These are phyloP conservation scores for Cucumis hystrix DNA, from an alignment of 306 rosid species.

Conservation along the genomic window DNA sequence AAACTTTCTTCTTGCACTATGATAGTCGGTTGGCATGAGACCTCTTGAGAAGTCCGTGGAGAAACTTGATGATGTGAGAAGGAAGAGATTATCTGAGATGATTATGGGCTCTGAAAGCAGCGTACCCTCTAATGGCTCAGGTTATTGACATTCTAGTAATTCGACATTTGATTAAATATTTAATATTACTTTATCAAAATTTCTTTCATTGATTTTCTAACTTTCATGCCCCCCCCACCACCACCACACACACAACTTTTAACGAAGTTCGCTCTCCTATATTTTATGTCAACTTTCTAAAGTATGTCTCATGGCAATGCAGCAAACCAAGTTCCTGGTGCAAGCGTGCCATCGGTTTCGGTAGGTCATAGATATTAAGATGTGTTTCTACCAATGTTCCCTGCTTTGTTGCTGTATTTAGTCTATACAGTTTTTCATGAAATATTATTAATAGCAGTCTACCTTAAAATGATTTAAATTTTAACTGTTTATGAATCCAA, in stretches of 20 bases:
- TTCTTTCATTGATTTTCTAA: not conserved
- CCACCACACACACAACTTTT: not conserved
- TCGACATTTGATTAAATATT: not conserved
- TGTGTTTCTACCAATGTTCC: not conserved
- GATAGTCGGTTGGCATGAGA: conserved; percentile 91
- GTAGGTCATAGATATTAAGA: conserved; percentile 22
- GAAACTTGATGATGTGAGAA: conserved; percentile 95
- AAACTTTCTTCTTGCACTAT: conserved; percentile 11
- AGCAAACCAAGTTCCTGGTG: conserved; percentile 66
- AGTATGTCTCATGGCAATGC: conserved; percentile 17
- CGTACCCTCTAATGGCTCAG: conserved; percentile 42
- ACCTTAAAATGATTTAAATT: not conserved
- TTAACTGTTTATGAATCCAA: not conserved
- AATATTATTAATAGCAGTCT: not conserved
- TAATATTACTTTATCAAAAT: not conserved
- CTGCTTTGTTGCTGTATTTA: not conserved
- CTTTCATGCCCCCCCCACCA: not conserved
- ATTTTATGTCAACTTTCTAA: conserved; percentile 8
- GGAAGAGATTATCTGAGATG: conserved; percentile 93
- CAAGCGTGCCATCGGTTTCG: conserved; percentile 38
- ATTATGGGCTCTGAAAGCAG: conserved; percentile 79
- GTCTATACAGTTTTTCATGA: not conserved
- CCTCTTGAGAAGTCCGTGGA: conserved; percentile 88
- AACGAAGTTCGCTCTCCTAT: not conserved
- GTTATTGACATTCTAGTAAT: conserved; percentile 20